Conservation (phyloP, 352 stramenopile genomes). For the Pythium insidiosum region DNA sequence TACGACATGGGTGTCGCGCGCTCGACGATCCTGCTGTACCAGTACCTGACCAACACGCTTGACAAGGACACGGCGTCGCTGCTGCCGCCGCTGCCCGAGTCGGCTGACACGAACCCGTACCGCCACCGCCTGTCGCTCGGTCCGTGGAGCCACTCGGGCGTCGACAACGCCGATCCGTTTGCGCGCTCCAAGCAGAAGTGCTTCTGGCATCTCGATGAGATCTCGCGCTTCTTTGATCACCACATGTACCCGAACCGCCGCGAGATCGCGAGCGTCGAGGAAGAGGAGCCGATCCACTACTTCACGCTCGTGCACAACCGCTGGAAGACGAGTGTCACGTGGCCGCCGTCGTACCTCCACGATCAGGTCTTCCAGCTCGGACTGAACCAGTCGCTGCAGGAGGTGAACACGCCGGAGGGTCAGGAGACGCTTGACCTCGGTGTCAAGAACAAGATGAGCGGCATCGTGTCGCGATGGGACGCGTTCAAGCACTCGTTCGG, state of each 20-base stretch:
- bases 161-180: slow-evolving; percentile 77
- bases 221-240: slow-evolving; percentile 80
- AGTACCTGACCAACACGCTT: slow-evolving; percentile 76
- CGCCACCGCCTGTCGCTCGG: slow-evolving; percentile 68
- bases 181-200: slow-evolving; percentile 77
- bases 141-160: slow-evolving; percentile 75
- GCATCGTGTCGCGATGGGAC: slow-evolving; percentile 60
- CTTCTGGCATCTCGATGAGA: slow-evolving; percentile 78
- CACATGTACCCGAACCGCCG: slow-evolving; percentile 65
- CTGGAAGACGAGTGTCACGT: slow-evolving; percentile 57
- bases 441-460: slow-evolving; percentile 34
- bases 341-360: slow-evolving; percentile 53
- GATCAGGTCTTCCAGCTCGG: slow-evolving; percentile 48
- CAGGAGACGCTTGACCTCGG: slow-evolving; percentile 27
- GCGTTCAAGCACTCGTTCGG: slow-evolving; percentile 69
- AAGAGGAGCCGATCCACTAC: slow-evolving; percentile 75
- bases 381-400: slow-evolving; percentile 36
- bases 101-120: slow-evolving; percentile 28
- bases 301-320: slow-evolving; percentile 68
- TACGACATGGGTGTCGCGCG: slow-evolving; percentile 72
- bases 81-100: slow-evolving; percentile 38
- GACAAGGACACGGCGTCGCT: slow-evolving; percentile 45
- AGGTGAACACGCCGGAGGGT: slow-evolving; percentile 26
- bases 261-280: slow-evolving; percentile 41
- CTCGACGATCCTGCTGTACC: slow-evolving; percentile 65